Conservation (phyloP, 306 rosid genomes). For the Quercus rubra region DNA sequence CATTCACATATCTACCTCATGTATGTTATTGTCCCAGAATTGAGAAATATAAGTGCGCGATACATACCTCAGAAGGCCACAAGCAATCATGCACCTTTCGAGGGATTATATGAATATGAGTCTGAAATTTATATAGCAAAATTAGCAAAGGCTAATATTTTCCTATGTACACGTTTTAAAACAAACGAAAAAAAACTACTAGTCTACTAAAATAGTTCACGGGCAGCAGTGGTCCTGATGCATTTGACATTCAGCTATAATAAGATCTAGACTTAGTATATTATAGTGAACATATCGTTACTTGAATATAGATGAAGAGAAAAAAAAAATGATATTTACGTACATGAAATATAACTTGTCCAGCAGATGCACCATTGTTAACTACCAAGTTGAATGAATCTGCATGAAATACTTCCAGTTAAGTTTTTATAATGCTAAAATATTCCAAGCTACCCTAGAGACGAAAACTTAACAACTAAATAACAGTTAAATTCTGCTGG, state of each 20-base stretch:
- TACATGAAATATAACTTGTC: constrained; percentile 97
- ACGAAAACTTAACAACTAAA: too few relatives aligned
- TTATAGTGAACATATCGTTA: background rate
- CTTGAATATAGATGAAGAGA: background rate
- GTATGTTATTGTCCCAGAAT: constrained; percentile 3
- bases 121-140: constrained; percentile 50
- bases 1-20: background rate
- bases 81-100: constrained; percentile 73
- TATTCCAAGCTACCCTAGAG: background rate
- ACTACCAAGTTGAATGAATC: constrained; percentile 91
- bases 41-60: constrained; percentile 4
- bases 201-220: background rate
- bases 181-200: background rate
- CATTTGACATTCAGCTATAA: background rate
- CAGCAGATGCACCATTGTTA: constrained; percentile 86
- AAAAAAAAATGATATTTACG: constrained; percentile 21
- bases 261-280: background rate
- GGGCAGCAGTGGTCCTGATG: background rate
- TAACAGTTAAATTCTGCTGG: too few relatives aligned
- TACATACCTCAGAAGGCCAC: constrained; percentile 89
- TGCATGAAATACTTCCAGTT: constrained; percentile 38
- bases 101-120: constrained; percentile 91
- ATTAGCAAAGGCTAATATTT: constrained; percentile 25
- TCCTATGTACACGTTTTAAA: too few relatives aligned
- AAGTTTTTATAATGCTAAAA: background rate